These are phyloP conservation scores for Parachlorella kessleri DNA, from an alignment of 139 green algal genomes.

Conservation along the genomic window DNA sequence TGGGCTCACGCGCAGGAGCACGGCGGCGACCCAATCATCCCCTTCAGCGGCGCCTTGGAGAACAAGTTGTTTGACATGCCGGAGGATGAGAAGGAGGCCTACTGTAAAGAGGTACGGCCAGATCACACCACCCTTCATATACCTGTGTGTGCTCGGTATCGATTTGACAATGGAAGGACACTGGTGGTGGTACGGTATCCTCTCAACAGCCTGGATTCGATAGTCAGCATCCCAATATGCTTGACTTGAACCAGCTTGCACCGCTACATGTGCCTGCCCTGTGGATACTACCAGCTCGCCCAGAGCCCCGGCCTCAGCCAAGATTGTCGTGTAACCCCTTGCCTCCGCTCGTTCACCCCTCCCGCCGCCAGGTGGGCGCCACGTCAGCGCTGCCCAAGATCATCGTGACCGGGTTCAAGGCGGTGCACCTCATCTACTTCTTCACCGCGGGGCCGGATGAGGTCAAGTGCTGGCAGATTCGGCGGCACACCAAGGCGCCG, in stretches of 20 bases:
- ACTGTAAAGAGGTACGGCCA: slow-evolving; percentile 73
- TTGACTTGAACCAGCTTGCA: no score
- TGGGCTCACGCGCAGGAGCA: slow-evolving; percentile 80
- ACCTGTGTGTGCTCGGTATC: no score
- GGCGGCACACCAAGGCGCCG: slow-evolving; percentile 85
- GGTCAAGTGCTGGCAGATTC: slow-evolving; percentile 97
- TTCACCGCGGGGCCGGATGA: slow-evolving; percentile 98
- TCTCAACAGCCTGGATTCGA: no score
- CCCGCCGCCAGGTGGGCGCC: slow-evolving; percentile 32
- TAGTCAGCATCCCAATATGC: no score
- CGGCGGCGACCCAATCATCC: slow-evolving; percentile 93
- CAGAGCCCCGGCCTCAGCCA: no score
- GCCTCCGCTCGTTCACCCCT: no score
- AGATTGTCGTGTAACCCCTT: no score
- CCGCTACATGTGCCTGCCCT: no score
- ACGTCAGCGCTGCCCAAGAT: slow-evolving; percentile 90
- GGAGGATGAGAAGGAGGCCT: slow-evolving; percentile 76
- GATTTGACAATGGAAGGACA: neutral
- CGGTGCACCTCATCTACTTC: slow-evolving; percentile 98
- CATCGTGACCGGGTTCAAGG: slow-evolving; percentile 93
- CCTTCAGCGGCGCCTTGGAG: slow-evolving; percentile 90
- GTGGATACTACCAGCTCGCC: no score
- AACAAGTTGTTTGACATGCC: slow-evolving; percentile 87
- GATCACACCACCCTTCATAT: no score
- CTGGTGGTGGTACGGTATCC: no score